Conservation (phyloP, 345 rosid species). For the Garcia nutans region DNA sequence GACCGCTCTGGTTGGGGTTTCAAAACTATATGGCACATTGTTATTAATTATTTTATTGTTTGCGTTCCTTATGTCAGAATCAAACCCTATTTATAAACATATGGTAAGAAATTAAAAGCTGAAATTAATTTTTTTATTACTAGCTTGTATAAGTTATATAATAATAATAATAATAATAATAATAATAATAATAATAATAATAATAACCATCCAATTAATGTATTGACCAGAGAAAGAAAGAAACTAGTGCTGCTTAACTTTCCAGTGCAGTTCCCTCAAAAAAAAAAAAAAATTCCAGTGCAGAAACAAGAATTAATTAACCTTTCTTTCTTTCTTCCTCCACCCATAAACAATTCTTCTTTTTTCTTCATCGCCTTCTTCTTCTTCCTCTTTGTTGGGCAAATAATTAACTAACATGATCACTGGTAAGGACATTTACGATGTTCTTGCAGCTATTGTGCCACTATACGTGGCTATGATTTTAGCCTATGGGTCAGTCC, state of each 20-base stretch:
- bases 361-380: no score
- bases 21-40: no score
- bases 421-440: slow-evolving; percentile 69
- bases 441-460: slow-evolving; percentile 75
- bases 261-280: no score
- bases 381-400: not conserved
- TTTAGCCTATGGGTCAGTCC: slow-evolving; percentile 78
- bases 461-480: slow-evolving; percentile 87
- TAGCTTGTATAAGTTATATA: no score
- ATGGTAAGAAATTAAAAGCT: no score
- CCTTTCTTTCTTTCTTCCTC: no score
- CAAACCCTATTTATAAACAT: not conserved
- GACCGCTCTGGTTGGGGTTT: no score
- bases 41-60: no score
- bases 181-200: no score
- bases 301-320: not conserved
- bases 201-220: not conserved
- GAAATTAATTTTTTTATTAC: not conserved
- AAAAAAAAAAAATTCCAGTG: no score
- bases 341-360: no score
- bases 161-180: no score
- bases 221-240: not conserved
- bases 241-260: not conserved
- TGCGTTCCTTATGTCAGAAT: not conserved
- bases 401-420: slow-evolving; percentile 41